Conservation (phyloP, 1,139 yeast species). For the Yamadazyma aaseri region DNA sequence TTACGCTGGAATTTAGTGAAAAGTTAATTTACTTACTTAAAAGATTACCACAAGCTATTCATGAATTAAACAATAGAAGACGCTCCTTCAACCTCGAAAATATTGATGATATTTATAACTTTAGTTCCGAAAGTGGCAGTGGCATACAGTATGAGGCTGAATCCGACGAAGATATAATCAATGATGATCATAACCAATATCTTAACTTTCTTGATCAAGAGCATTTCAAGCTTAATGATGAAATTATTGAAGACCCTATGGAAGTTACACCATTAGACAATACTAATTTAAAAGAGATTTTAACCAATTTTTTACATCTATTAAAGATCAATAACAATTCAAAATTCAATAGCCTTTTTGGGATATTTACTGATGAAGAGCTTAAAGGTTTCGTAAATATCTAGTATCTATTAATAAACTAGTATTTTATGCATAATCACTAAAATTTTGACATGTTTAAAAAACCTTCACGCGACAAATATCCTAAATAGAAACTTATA, state of each 20-base stretch:
- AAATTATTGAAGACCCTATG: slow-evolving; percentile 76
- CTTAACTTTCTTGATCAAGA: slow-evolving; percentile 39
- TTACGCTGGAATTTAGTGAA: slow-evolving; percentile 12
- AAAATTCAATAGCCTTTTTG: slow-evolving; percentile 17
- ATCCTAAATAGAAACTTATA: too few relatives aligned
- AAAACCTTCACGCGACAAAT: too few relatives aligned
- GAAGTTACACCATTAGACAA: slow-evolving; percentile 75
- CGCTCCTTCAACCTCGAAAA: slow-evolving; percentile 30
- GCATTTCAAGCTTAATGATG: slow-evolving; percentile 49
- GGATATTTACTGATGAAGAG: slow-evolving; percentile 10
- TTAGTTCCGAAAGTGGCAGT: slow-evolving; percentile 19
- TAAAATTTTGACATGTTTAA: too few relatives aligned
- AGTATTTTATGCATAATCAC: too few relatives aligned
- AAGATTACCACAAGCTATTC: slow-evolving; percentile 69
- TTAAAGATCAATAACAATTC: slow-evolving; percentile 14
- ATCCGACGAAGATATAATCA: slow-evolving; percentile 7
- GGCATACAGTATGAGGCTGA: slow-evolving; percentile 17
- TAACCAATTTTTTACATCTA: slow-evolving; percentile 17
- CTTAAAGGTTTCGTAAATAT: slow-evolving; percentile 4
- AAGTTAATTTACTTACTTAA: slow-evolving; percentile 30
- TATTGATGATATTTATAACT: slow-evolving; percentile 17
- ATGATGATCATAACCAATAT: slow-evolving; percentile 34
- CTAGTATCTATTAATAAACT: neutral
- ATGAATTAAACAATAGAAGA: slow-evolving; percentile 60
- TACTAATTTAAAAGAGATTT: slow-evolving; percentile 54